Percentiles rank a stretch among this genome's conserved stretches.
Evolutionary conservation across 352 stramenopile species (phyloP).

Genomic region (Plasmopara viticola): DNA sequence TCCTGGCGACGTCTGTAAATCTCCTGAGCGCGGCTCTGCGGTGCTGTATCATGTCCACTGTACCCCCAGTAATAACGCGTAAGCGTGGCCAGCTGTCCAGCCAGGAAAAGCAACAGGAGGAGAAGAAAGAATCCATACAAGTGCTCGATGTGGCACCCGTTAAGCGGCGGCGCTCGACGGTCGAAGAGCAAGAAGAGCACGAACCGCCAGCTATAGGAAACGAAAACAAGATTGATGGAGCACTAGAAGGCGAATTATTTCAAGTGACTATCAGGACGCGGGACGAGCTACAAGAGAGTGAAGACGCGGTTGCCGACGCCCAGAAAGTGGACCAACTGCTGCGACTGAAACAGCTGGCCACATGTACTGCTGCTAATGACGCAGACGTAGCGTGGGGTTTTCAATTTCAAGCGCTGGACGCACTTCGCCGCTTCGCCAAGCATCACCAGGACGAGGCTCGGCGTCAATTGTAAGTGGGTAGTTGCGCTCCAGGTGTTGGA

Average conservation of each 20-base stretch:
- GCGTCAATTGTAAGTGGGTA: constrained; percentile 24
- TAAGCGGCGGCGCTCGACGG: constrained; percentile 26
- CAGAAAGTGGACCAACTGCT: constrained; percentile 32
- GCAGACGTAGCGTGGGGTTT: constrained; percentile 30
- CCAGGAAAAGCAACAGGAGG: constrained; percentile 5
- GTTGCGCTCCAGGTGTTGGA: constrained; percentile 1
- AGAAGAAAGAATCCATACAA: constrained; percentile 18
- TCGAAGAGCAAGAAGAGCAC: constrained; percentile 8
- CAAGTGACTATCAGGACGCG: constrained; percentile 43
- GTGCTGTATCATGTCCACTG: constrained; percentile 24
- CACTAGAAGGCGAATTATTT: constrained; percentile 53
- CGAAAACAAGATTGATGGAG: constrained; percentile 37
- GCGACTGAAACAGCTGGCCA: constrained; percentile 10
- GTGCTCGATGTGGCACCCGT: constrained; percentile 18
- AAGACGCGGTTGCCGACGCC: constrained; percentile 25
- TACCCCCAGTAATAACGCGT: constrained; percentile 5
- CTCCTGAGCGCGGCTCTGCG: constrained; percentile 21
- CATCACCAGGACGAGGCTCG: constrained; percentile 28
- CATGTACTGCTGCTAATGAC: constrained; percentile 3
- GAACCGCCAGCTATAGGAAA: background rate
- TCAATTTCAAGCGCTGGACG: constrained; percentile 41
- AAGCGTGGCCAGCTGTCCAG: constrained; percentile 19
- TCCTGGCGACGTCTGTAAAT: constrained; percentile 19
- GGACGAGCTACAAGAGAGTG: constrained; percentile 37
- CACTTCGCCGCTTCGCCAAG: constrained; percentile 33